Percentiles rank a stretch among this genome's conserved stretches.
Conservation (phyloP, 2,329 filamentous ascomycete species). For the Aureobasidium sp. region DNA sequence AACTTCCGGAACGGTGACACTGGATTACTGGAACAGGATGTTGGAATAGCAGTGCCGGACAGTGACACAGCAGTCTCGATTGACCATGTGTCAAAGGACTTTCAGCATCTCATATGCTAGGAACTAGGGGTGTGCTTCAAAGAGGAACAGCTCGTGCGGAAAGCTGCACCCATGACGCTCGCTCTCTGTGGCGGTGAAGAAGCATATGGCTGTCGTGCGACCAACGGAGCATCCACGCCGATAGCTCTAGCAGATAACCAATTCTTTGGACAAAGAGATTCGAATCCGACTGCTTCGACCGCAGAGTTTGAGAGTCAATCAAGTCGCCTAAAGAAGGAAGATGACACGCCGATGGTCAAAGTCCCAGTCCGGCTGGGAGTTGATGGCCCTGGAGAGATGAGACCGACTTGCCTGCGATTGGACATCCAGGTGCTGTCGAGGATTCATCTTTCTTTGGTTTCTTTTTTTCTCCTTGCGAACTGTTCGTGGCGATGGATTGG, state of each 20-base stretch:
- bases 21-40: not conserved
- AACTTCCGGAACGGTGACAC: not conserved
- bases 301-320: not conserved
- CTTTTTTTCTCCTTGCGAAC: not conserved
- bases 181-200: conserved; percentile 9
- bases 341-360: not conserved
- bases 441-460: too few relatives aligned
- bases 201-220: conserved; percentile 11
- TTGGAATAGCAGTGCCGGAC: not conserved
- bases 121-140: not conserved
- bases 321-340: not conserved
- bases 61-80: not conserved
- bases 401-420: not conserved
- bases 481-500: not conserved
- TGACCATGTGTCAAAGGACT: not conserved
- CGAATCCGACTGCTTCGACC: not conserved
- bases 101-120: not conserved
- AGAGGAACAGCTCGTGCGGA: conserved; percentile 7
- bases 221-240: not conserved
- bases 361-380: not conserved
- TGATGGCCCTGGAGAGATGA: not conserved
- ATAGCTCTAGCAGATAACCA: not conserved
- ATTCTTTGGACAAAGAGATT: not conserved
- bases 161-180: conserved; percentile 6
- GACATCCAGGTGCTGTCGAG: not conserved